Evolutionary conservation across 2,329 filamentous ascomycete genomes (phyloP), one percentile per base, ranked within the genome.

Genomic region (Dryadomyces quercivorus): DNA sequence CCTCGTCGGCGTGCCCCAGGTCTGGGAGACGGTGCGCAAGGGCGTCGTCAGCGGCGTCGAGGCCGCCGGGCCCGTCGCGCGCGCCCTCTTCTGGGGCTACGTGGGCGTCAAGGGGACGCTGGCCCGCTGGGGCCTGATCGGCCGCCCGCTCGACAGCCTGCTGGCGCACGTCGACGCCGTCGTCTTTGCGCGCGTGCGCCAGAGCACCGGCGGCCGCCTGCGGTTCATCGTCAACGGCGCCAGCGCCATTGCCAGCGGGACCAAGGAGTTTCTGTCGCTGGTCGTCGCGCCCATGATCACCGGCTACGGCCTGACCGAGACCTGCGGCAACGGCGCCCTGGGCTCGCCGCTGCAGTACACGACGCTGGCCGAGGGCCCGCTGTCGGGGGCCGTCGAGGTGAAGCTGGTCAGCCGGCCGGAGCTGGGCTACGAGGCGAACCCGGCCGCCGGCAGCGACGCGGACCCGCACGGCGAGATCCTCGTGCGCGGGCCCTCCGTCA

Each of bases 1-100:
- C 65, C 80, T 98, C 66, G 86, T 96, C 43, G 93, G 93, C 67
- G 93, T 98, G 3, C 93, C 93, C 1, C 91, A 94, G 56, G 86
- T 98, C 36, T 98, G 92, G 91, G 93, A 98, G 72, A 91, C 88
- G 1, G 86, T 98, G 63, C 92, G 90, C 75, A 98, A 98, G 76
- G 93, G 93, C 54, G 87, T 98, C 63, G 75, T 92, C 59, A 72
- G 75, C 63, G 89, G 90, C 69, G 84, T 97, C 57, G 85, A 87
- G 65, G 73, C 78, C 56, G 79, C 85, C 58, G 84, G 83, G 63
- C 69, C 77, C n/a, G 56, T 97, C 45, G 77, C 85, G 56, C 84
- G 77, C 70, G 83, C 84, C 63, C 71, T 97, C 58, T 98, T 98
- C 76, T 84, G 80, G 81, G 74, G 74, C 40, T 81, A 81, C 21